Evolutionary conservation across 148 eudicot genomes (phyloP).

Genomic region (Rheum nobile): DNA sequence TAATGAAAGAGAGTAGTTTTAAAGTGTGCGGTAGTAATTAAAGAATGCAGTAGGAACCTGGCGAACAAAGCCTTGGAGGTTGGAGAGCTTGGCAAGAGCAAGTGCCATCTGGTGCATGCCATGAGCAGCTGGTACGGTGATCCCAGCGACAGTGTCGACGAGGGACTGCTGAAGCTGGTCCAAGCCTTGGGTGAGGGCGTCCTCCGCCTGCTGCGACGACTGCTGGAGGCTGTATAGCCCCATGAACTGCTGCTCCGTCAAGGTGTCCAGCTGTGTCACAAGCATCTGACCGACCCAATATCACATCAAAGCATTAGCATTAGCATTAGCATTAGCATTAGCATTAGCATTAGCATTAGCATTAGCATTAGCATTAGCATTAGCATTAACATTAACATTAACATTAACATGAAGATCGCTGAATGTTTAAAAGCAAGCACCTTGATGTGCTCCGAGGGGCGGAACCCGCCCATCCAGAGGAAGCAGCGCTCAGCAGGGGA

Average conservation of each 20-base stretch:
- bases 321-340: too few species aligned
- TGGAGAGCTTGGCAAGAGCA: constrained; percentile 73
- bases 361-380: too few species aligned
- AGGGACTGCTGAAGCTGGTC: constrained; percentile 81
- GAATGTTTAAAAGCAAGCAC: too few species aligned
- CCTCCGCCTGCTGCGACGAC: constrained; percentile 79
- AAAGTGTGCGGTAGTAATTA: neutral
- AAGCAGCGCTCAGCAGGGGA: constrained; percentile 92
- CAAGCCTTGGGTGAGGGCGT: constrained; percentile 69
- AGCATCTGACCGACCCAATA: constrained; percentile 39
- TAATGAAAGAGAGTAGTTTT: neutral
- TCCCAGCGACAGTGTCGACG: constrained; percentile 55
- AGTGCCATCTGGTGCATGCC: constrained; percentile 86
- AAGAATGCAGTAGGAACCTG: constrained; percentile 29
- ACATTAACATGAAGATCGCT: too few species aligned
- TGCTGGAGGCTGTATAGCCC: constrained; percentile 77
- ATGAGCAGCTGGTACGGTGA: constrained; percentile 32
- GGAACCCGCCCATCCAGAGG: constrained; percentile 97
- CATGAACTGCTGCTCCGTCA: constrained; percentile 75
- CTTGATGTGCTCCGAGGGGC: constrained; percentile 95
- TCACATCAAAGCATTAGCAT: too few species aligned
- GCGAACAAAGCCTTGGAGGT: constrained; percentile 83
- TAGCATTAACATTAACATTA: too few species aligned
- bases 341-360: too few species aligned
- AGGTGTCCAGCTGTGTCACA: constrained; percentile 54